Evolutionary conservation across 2,329 filamentous ascomycete species (phyloP), one percentile per base, ranked within the genome.

Genomic region (Neofusicoccum cordaticola): DNA sequence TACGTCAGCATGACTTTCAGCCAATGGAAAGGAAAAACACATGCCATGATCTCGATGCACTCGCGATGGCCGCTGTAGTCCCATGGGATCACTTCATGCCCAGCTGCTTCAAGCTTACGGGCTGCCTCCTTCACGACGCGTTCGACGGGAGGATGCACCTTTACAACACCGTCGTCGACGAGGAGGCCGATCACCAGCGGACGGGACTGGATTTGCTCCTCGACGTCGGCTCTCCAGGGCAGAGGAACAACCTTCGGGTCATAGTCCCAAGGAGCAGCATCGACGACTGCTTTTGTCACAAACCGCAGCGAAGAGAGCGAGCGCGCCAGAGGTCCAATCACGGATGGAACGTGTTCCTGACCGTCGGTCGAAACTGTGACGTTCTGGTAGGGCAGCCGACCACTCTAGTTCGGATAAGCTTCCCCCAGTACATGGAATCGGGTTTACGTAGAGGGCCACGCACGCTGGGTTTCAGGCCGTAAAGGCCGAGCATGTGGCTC

Each of bases 241-340:
- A 92, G 79, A n/a, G 89, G 86, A 45, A 86, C 76, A 0, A 88
- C 86, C 0, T 88, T 77, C 0, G 89, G 88, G 72, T 92, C 89
- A 67, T 85, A 76, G 1, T 86, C 75, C 90, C 89, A 92, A 0
- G 89, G 89, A 60, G 86, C 70, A 39, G 82, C 82, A 13, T 78
- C 79, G 1, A 92, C 76, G 1, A 91, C 72, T 0, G 83, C 77
- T 69, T 86, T 83, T 1, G 87, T 80, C 1, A 87, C 70, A 2
- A 91, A 75, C 47, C 82, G 82, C 13, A 90, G 70, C 0, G 83
- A 83, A 1, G 81, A 79, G 1, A 84, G 75, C 0, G 84, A 86
- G 0, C 83, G 84, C 0, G 84, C 84, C 13, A 92, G 72, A 0
- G 88, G 87, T 0, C 88, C 89, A 15, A 89, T 82, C 1, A 89